Conservation (phyloP, 768 basidiomycete genomes). For the Phallus indusiatus region DNA sequence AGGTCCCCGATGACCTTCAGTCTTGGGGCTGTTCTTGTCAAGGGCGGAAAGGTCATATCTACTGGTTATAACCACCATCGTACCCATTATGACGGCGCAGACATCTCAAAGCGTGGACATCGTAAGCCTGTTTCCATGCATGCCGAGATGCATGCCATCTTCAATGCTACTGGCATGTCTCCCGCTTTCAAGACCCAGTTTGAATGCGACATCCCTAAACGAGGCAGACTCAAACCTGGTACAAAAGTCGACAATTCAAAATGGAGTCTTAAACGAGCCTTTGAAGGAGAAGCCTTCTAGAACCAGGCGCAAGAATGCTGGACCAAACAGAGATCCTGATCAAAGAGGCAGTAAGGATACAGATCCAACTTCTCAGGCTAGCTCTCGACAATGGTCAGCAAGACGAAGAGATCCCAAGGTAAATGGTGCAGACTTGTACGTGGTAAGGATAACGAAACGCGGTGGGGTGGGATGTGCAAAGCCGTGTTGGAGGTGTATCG, state of each 20-base stretch:
- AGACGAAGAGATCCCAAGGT: conserved; percentile 31
- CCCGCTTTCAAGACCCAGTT: conserved; percentile 45
- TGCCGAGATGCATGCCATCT: conserved; percentile 53
- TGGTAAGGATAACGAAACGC: conserved; percentile 38
- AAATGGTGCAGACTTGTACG: conserved; percentile 47
- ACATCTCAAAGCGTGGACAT: conserved; percentile 25
- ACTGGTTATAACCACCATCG: conserved; percentile 46
- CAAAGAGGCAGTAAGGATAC: conserved; percentile 5
- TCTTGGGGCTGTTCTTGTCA: conserved; percentile 35
- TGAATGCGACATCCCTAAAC: conserved; percentile 21
- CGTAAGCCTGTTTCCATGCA: conserved; percentile 40
- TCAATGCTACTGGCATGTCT: conserved; percentile 39
- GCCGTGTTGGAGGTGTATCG: conserved; percentile 48
- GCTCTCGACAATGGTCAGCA: conserved; percentile 20
- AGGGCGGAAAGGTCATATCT: conserved; percentile 47
- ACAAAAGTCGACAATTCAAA: conserved; percentile 10
- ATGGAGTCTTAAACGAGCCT: conserved; percentile 14
- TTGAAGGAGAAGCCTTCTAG: conserved; percentile 6
- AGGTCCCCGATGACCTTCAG: conserved; percentile 44
- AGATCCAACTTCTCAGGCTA: conserved; percentile 11
- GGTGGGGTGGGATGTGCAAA: conserved; percentile 38
- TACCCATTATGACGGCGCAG: conserved; percentile 41
- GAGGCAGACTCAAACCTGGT: conserved; percentile 10
- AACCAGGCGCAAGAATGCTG: conserved; percentile 7
- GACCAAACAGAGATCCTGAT: conserved; percentile 2